Conservation (phyloP, 305 asterid genomes). For the Solanum chacoense region DNA sequence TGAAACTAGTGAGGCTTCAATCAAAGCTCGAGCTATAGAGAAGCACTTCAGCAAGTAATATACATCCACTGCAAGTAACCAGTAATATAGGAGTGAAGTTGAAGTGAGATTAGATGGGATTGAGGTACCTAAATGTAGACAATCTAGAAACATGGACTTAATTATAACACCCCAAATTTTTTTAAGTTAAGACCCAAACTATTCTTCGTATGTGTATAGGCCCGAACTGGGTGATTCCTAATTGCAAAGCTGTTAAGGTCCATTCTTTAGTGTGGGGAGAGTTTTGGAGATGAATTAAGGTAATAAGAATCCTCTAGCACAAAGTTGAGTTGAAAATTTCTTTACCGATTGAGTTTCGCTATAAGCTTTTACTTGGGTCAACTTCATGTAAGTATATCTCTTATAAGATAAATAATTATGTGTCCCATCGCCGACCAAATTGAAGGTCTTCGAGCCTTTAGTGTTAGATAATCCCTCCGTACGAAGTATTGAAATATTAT, state of each 20-base stretch:
- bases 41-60: background rate
- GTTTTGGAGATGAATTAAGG: background rate
- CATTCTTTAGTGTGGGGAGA: background rate
- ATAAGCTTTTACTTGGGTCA: background rate
- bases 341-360: background rate
- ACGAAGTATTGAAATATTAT: background rate
- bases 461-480: background rate
- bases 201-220: background rate
- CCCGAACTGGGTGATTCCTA: background rate
- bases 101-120: background rate
- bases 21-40: background rate
- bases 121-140: background rate
- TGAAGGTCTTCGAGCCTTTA: background rate
- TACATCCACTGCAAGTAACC: background rate
- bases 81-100: background rate
- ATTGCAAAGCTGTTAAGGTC: background rate
- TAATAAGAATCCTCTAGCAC: background rate
- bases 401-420: background rate
- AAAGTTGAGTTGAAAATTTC: background rate
- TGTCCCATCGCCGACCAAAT: background rate
- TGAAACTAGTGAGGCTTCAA: background rate
- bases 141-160: background rate
- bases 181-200: background rate
- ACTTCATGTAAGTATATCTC: background rate
- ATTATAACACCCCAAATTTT: rapidly evolving